Conservation (phyloP, 305 asterid species). For the Fraxinus paxiana region DNA sequence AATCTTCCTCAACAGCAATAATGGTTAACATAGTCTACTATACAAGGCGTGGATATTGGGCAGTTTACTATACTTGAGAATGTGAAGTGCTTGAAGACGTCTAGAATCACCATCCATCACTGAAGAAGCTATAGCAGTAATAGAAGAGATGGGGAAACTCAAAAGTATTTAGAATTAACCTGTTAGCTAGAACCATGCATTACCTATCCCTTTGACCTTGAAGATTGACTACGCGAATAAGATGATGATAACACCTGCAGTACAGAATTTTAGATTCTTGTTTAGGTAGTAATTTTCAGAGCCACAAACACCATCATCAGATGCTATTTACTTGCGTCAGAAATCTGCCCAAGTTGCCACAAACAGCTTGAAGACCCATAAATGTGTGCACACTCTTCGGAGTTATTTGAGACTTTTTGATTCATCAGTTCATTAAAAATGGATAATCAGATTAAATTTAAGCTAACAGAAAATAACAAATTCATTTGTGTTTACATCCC, state of each 20-base stretch:
- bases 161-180: neutral
- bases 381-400: neutral
- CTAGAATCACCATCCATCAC: neutral
- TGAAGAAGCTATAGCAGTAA: neutral
- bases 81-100: neutral
- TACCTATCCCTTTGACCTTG: slow-evolving; percentile 41
- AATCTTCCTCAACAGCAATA: neutral
- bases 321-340: neutral
- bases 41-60: neutral
- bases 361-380: neutral
- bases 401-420: neutral
- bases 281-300: neutral
- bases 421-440: neutral
- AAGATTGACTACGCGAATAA: slow-evolving; percentile 62
- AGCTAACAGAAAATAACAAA: neutral
- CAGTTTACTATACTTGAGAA: neutral
- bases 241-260: slow-evolving; percentile 83
- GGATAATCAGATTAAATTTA: neutral
- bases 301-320: slow-evolving; percentile 7
- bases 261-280: neutral
- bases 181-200: slow-evolving; percentile 16
- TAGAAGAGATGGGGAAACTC: neutral
- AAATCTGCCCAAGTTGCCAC: neutral
- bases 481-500: neutral
- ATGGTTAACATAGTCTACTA: neutral